phyloP scores from a whole-genome alignment of 805 yeast genomes.

The Wickerhamomyces subpelliculosus region DNA sequence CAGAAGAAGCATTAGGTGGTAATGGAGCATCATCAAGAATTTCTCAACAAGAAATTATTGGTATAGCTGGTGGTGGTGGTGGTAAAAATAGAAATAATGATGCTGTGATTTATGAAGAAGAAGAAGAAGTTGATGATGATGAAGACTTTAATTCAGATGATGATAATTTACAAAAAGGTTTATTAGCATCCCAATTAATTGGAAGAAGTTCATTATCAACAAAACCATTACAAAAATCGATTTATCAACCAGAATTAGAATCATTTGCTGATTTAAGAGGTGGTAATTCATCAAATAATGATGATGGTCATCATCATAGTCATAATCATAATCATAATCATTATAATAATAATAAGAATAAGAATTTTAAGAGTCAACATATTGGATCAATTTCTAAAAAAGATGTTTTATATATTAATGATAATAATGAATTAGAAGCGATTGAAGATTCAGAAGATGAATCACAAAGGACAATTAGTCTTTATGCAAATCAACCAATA shows the following conservation, averaged over 20 bases:
- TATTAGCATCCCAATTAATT: slow-evolving; percentile 16
- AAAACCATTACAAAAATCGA: slow-evolving; percentile 15
- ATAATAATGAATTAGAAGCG: not conserved
- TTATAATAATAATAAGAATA: not conserved
- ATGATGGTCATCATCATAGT: no score
- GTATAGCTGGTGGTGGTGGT: slow-evolving; percentile 13
- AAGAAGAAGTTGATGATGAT: slow-evolving; percentile 19
- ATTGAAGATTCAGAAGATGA: slow-evolving; percentile 19
- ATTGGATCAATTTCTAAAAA: no score
- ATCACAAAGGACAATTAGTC: slow-evolving; percentile 45
- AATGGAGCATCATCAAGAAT: slow-evolving; percentile 49
- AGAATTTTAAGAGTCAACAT: no score
- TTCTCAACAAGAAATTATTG: slow-evolving; percentile 37
- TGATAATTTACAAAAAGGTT: no score
- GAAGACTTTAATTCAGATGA: no score
- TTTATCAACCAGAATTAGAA: slow-evolving; percentile 21
- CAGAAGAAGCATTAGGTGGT: slow-evolving; percentile 78
- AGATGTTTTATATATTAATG: not conserved
- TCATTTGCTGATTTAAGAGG: slow-evolving; percentile 17
- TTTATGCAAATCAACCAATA: slow-evolving; percentile 80
- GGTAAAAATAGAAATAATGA: slow-evolving; percentile 9
- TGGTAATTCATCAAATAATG: no score
- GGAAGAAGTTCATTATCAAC: slow-evolving; percentile 18
- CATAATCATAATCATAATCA: not conserved
- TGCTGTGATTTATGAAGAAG: slow-evolving; percentile 23